Evolutionary conservation across 306 rosid species (phyloP).

Genomic region (Abrus pulchellus): DNA sequence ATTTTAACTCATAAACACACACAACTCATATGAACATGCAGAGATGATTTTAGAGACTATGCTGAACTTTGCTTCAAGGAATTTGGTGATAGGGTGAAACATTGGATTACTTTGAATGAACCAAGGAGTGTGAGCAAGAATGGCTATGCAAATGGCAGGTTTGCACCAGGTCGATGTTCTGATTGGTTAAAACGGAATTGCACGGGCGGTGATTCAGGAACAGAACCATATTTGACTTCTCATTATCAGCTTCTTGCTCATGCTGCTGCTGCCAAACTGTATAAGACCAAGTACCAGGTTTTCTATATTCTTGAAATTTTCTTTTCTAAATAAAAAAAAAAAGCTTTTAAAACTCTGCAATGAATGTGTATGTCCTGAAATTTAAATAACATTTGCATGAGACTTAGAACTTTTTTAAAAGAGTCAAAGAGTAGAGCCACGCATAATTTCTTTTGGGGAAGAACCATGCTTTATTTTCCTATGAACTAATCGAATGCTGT

Average conservation of each 20-base stretch:
- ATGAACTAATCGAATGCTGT: slow-evolving; percentile 17
- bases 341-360: background rate
- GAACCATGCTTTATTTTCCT: slow-evolving; percentile 7
- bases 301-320: slow-evolving; percentile 24
- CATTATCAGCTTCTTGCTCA: slow-evolving; percentile 77
- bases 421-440: slow-evolving; percentile 6
- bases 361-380: slow-evolving; percentile 23
- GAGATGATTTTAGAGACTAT: slow-evolving; percentile 61
- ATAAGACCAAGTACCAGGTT: slow-evolving; percentile 70
- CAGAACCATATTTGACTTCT: slow-evolving; percentile 69
- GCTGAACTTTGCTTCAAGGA: slow-evolving; percentile 73
- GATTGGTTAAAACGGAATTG: slow-evolving; percentile 60
- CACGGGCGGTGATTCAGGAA: slow-evolving; percentile 70
- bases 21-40: slow-evolving; percentile 35
- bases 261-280: slow-evolving; percentile 63
- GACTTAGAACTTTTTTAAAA: background rate
- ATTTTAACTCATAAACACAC: slow-evolving; percentile 8
- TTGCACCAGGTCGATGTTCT: slow-evolving; percentile 77
- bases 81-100: slow-evolving; percentile 75
- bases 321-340: background rate
- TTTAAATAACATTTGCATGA: background rate
- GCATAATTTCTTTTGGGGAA: background rate
- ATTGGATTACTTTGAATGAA: slow-evolving; percentile 80
- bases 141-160: slow-evolving; percentile 61
- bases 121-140: slow-evolving; percentile 52